Evolutionary conservation across 2,329 filamentous ascomycete genomes (phyloP), one percentile per base, ranked within the genome.

Genomic region (Penicillium sp.): DNA sequence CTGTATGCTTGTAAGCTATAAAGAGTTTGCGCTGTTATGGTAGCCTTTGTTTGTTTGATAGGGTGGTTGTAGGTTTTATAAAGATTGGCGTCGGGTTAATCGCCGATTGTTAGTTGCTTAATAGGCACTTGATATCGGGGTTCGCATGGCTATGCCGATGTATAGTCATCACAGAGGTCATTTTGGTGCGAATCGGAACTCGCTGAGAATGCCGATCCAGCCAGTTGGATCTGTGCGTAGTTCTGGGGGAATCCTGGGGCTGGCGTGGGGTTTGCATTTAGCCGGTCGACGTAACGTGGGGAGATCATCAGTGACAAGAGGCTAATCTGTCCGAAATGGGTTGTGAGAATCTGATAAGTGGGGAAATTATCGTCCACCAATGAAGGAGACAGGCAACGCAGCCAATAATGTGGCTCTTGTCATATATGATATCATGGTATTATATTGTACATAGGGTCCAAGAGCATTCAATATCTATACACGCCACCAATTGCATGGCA

Each of bases 361-460:
- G 54, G 15, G 16, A 44, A 56, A 53, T 31, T 47, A 47, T 56
- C 36, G 10, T 56, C 54, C 54, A 53, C 54, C 54, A 56, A 56
- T 53, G 19, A 50, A 19, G 39, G 34, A 23, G 9, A 27, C 23
- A 25, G 29, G 21, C 10, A 38, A 45, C 3, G 16, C n/a, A 49
- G n/a, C 19, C 13, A 46, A 36, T 45, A 45, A 19, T 41, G 34
- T 31, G 34, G 40, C 13, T 27, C 13, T 46, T 25, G 10, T 43
- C n/a, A 27, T 33, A 41, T 40, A 46, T 34, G 36, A 49, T 40
- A 49, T 49, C 34, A 53, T 52, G 27, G 34, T 34, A 47, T 41
- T 57, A 53, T 53, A 29, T 29, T 44, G 36, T 57, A 56, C 48
- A 52, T 34, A 41, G 38, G 34, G 45, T 5, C 38, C 25, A 19